phyloP scores from a whole-genome alignment of 441 rosid species.

The Biscutella laevigata region DNA sequence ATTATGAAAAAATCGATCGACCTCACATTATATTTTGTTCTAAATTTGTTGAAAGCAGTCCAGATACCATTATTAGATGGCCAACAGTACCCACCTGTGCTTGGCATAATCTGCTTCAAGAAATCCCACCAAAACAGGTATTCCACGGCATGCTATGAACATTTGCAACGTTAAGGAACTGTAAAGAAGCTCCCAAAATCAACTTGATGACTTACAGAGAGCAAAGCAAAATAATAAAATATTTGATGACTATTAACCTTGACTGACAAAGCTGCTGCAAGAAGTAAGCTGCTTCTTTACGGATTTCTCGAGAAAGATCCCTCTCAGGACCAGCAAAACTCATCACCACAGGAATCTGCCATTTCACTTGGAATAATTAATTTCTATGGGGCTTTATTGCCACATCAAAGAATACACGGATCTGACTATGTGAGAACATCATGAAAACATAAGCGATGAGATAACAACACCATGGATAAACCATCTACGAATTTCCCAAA shows the following conservation, averaged over 20 bases:
- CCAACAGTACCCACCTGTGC: slow-evolving; percentile 51
- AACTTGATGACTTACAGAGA: slow-evolving; percentile 21
- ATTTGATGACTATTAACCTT: slow-evolving; percentile 42
- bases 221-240: neutral
- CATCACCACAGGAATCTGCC: slow-evolving; percentile 84
- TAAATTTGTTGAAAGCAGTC: neutral
- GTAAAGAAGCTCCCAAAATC: slow-evolving; percentile 29
- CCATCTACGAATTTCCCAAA: neutral
- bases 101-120: slow-evolving; percentile 94
- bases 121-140: slow-evolving; percentile 90
- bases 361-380: slow-evolving; percentile 25
- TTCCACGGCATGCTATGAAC: slow-evolving; percentile 94
- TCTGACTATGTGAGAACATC: neutral
- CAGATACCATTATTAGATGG: neutral
- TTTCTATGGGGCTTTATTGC: neutral
- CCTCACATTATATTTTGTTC: neutral
- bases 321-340: slow-evolving; percentile 62
- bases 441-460: neutral
- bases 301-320: slow-evolving; percentile 70
- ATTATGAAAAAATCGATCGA: neutral
- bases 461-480: neutral
- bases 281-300: slow-evolving; percentile 91
- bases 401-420: neutral
- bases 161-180: slow-evolving; percentile 94
- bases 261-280: slow-evolving; percentile 97